Evolutionary conservation across 805 yeast species (phyloP).

Genomic region (Candida tibetensis): DNA sequence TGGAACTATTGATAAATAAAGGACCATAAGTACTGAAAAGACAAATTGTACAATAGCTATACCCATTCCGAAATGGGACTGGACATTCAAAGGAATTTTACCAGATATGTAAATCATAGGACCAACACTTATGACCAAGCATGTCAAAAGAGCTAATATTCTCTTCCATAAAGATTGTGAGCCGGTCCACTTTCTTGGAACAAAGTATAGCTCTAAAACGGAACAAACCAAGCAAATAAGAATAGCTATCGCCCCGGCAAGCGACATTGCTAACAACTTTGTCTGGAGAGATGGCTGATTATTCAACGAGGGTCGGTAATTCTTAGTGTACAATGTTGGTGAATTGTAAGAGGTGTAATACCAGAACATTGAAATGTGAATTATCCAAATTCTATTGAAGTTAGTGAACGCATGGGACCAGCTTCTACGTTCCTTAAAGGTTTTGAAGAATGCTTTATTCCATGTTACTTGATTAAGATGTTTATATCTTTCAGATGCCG

Average conservation of each 20-base stretch:
- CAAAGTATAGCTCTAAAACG: conserved; percentile 55
- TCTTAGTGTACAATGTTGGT: conserved; percentile 60
- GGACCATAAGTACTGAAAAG: conserved; percentile 51
- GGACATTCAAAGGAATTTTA: conserved; percentile 30
- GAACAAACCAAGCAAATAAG: conserved; percentile 56
- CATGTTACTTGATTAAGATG: conserved; percentile 57
- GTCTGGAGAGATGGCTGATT: conserved; percentile 61
- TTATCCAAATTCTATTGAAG: conserved; percentile 77
- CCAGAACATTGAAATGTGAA: conserved; percentile 77
- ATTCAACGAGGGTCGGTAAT: conserved; percentile 51
- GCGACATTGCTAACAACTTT: conserved; percentile 54
- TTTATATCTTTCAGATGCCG: conserved; percentile 54
- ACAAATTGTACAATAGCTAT: conserved; percentile 55
- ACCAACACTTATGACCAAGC: conserved; percentile 43
- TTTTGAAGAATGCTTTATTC: conserved; percentile 67
- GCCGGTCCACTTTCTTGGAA: conserved; percentile 75
- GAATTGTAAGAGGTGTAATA: conserved; percentile 67
- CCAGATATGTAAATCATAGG: conserved; percentile 57
- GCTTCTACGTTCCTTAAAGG: conserved; percentile 69
- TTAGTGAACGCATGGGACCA: conserved; percentile 75
- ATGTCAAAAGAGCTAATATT: conserved; percentile 36
- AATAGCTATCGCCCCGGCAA: conserved; percentile 63
- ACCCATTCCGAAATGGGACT: conserved; percentile 34
- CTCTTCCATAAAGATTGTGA: conserved; percentile 57
- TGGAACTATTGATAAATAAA: conserved; percentile 62